Percentiles rank a stretch among this genome's conserved stretches.
phyloP scores from a whole-genome alignment of 352 stramenopile genomes.

The Phytophthora europaea region DNA sequence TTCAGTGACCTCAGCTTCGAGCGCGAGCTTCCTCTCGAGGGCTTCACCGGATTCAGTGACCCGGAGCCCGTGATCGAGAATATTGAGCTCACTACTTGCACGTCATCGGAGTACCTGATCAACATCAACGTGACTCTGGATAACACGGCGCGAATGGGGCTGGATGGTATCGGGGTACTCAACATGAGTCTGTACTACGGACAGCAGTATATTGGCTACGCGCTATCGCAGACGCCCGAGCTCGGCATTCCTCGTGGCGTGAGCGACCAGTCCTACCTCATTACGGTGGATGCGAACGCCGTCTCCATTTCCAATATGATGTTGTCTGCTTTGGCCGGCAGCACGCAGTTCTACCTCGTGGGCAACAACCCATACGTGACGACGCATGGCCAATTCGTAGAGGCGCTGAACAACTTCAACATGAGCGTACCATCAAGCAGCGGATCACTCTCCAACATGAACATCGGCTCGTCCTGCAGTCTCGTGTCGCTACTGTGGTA shows the following conservation, averaged over 20 bases:
- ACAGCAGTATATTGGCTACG: slow-evolving; percentile 70
- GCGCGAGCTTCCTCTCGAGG: slow-evolving; percentile 54
- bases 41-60: slow-evolving; percentile 57
- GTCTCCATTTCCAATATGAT: slow-evolving; percentile 53
- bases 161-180: slow-evolving; percentile 65
- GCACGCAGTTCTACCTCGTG: slow-evolving; percentile 61
- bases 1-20: slow-evolving; percentile 62
- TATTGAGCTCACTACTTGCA: slow-evolving; percentile 56
- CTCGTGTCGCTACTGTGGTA: slow-evolving; percentile 27
- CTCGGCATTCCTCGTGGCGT: slow-evolving; percentile 61
- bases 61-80: slow-evolving; percentile 58
- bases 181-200: slow-evolving; percentile 79
- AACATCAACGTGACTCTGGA: slow-evolving; percentile 65
- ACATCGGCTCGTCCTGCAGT: slow-evolving; percentile 22
- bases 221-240: slow-evolving; percentile 49
- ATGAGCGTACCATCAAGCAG: slow-evolving; percentile 49
- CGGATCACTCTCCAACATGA: slow-evolving; percentile 25
- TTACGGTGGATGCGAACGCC: slow-evolving; percentile 46
- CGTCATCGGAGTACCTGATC: slow-evolving; percentile 41
- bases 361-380: slow-evolving; percentile 61
- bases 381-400: slow-evolving; percentile 37
- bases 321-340: slow-evolving; percentile 37
- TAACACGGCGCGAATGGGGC: slow-evolving; percentile 57
- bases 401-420: slow-evolving; percentile 56
- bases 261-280: slow-evolving; percentile 53